Base-by-base conservation (phyloP, 805 yeast species). In the Saccharomyces kudriavzevii region DNA sequence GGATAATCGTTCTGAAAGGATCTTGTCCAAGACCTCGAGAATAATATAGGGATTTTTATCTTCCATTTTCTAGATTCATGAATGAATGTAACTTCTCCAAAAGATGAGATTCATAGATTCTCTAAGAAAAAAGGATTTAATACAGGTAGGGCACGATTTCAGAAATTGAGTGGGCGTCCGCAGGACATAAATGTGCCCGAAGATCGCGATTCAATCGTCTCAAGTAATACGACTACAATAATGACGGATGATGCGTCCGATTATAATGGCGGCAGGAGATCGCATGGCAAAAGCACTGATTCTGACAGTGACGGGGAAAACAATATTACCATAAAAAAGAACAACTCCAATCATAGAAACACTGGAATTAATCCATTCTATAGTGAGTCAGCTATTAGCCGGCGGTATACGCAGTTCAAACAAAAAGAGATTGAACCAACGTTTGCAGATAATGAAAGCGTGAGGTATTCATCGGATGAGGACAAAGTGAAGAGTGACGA, bases 171-270 rank as follows among this genome's bases (percentile, higher is more conserved):
- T 35, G 43, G 17, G 22, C 43, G 17, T 17, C 10, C 24, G 22
- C 43, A 35, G 22, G 13, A 17, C 17, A 17, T 35, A 35, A 35
- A 17, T 17, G 4, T 20, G 17, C 22, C 43, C 11, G 58, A 53
- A 35, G 59, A 60, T 49, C 55, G 60, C 28, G 60, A 57, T 48
- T 60, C 63, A 17, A 61, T 60, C 11, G 60, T 60, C 20, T 61
- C 65, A 4, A 60, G 60, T 48, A 60, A 59, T 46, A 57, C 60
- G 47, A 58, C 62, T 2, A 55, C 60, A 17, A 60, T 58, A 13
- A 50, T 54, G 29, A 51, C 56, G 17, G 58, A 57, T 25, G 49
- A 25, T 27, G 29, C 17, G 17, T 45, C 17, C n/a, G 29, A 45
- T 8, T 25, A 45, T 8, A 22, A 45, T 22, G 30, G 31, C 5